These are phyloP conservation scores for Leccinellum rugosiceps DNA, from an alignment of 768 basidiomycete genomes.

Conservation along the genomic window DNA sequence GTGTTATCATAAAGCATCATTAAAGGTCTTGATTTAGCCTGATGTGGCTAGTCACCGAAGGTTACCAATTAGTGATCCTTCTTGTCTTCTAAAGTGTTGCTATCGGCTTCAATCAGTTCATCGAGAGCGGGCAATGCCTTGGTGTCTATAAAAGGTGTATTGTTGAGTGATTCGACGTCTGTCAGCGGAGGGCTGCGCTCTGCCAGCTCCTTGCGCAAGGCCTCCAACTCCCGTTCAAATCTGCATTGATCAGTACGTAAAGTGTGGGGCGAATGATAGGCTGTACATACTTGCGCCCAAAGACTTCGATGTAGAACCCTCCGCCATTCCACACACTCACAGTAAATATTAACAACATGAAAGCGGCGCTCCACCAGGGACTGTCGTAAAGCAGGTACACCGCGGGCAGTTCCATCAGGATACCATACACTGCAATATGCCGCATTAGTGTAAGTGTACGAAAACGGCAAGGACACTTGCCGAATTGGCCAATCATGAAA, in stretches of 20 bases:
- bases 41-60: background rate
- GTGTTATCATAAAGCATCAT: conserved; percentile 16
- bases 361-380: conserved; percentile 70
- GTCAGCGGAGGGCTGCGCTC: conserved; percentile 56
- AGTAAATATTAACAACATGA: conserved; percentile 75
- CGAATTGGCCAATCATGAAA: conserved; percentile 85
- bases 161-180: conserved; percentile 39
- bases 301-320: conserved; percentile 94
- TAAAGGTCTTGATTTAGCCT: conserved; percentile 12
- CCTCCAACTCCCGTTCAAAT: conserved; percentile 91
- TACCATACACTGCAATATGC: conserved; percentile 60
- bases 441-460: background rate
- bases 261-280: background rate
- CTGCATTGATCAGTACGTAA: conserved; percentile 37
- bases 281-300: conserved; percentile 83
- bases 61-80: conserved; percentile 30
- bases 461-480: conserved; percentile 39
- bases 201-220: conserved; percentile 85
- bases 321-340: conserved; percentile 97
- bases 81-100: conserved; percentile 11
- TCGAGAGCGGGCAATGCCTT: conserved; percentile 19
- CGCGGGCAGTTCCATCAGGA: conserved; percentile 84
- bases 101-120: conserved; percentile 15
- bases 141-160: conserved; percentile 32
- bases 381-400: conserved; percentile 82